Evolutionary conservation across 2,329 filamentous ascomycete species (phyloP), one percentile per base, ranked within the genome.

Genomic region (Tympanopsis confertula): DNA sequence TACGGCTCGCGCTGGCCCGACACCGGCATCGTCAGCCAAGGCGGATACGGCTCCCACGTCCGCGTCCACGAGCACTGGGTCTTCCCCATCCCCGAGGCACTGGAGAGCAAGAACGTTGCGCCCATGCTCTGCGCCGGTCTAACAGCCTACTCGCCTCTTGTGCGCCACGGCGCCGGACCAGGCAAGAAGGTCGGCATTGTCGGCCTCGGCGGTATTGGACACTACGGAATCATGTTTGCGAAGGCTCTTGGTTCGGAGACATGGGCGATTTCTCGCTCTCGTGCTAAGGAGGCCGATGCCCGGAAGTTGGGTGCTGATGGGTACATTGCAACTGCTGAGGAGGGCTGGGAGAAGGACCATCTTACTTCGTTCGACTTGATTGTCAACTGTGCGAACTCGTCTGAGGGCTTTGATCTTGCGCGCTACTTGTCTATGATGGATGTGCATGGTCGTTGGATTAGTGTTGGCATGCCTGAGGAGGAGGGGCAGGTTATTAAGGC

Each of bases 81-180:
- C 35, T 77, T 74, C 52, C 81, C 82, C 51, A 88, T 93, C 45
- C 86, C 86, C 24, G 83, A 87, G 20, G 74, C 67, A 38, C 69
- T 93, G 35, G 50, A 65, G 7, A 72, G 68, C 46, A 57, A 62
- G 39, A 59, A 78, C 37, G 83, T 78, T 1, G 86, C 84, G 2
- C 83, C 82, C 7, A 86, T 88, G 82, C 70, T 91, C 47, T 93
- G 86, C 58, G 86, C 84, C 29, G 86, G 86, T 44, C 68, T 93
- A 46, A 93, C 86, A 3, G 77, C 78, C 41, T 93, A 79, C 64
- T 82, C 74, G 42, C 86, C 86, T 1, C 68, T 94, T 13, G 78
- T 84, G 45, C 73, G 85, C 36, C 78, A 87, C 51, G 82, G 82
- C 17, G 71, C 72, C 42, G 82, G 82, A 0, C 82, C 82, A 1